Evolutionary conservation across 1,139 yeast species (phyloP).

Genomic region (Saccharomyces hybrid): DNA sequence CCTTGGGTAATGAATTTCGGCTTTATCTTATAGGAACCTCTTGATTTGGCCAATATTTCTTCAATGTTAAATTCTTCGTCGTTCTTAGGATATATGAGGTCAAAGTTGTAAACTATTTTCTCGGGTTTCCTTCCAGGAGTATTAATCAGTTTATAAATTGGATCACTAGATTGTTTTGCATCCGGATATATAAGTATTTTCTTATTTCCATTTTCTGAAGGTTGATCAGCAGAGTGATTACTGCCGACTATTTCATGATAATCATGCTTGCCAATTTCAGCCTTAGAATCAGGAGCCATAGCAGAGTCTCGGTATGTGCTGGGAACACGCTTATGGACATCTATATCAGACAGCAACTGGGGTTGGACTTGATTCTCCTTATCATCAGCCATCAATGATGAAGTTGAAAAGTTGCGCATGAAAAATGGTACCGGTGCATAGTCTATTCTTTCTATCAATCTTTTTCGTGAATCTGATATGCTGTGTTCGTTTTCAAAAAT

Average conservation of each 20-base stretch:
- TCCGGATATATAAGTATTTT: slow-evolving; percentile 5
- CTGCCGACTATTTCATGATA: background rate
- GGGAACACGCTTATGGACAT: background rate
- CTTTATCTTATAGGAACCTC: slow-evolving; percentile 26
- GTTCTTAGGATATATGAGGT: slow-evolving; percentile 42
- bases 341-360: background rate
- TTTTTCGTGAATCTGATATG: background rate
- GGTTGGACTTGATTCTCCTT: background rate
- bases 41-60: slow-evolving; percentile 49
- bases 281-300: background rate
- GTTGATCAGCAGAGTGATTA: background rate
- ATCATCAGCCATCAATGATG: background rate
- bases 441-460: background rate
- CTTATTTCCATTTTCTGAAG: background rate
- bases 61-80: slow-evolving; percentile 51
- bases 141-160: slow-evolving; percentile 40
- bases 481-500: background rate
- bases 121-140: slow-evolving; percentile 58
- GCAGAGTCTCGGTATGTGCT: background rate
- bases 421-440: background rate
- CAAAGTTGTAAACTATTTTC: slow-evolving; percentile 52
- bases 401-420: background rate
- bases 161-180: slow-evolving; percentile 15
- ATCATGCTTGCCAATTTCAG: background rate
- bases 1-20: background rate